These are phyloP conservation scores for Suillus americanus DNA, from an alignment of 768 basidiomycete genomes.

Conservation along the genomic window DNA sequence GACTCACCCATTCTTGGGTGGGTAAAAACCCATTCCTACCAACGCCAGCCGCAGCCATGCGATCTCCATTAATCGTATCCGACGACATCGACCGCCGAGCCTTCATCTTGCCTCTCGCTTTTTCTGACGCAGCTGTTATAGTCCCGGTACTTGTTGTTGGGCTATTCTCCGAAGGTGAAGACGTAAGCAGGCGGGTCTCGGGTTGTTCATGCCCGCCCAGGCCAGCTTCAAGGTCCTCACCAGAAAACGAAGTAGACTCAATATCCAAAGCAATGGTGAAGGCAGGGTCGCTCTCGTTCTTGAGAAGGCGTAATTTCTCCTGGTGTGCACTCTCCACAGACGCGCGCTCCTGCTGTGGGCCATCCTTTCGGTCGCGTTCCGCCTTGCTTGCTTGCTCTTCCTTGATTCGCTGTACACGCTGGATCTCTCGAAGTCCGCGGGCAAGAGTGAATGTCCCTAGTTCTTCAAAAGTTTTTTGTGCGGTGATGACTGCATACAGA, in stretches of 20 bases:
- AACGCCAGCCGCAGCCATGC: slow-evolving; percentile 64
- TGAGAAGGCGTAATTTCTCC: slow-evolving; percentile 69
- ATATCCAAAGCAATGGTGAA: slow-evolving; percentile 21
- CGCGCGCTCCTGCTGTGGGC: slow-evolving; percentile 12
- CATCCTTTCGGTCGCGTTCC: slow-evolving; percentile 25
- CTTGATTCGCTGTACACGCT: slow-evolving; percentile 66
- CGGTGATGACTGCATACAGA: slow-evolving; percentile 79
- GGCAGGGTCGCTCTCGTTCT: slow-evolving; percentile 44
- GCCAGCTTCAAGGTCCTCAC: slow-evolving; percentile 12
- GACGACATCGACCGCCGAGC: slow-evolving; percentile 62
- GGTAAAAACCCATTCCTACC: slow-evolving; percentile 93
- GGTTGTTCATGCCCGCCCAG: slow-evolving; percentile 9
- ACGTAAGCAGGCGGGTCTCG: slow-evolving; percentile 37
- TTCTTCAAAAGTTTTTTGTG: slow-evolving; percentile 85
- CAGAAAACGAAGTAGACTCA: slow-evolving; percentile 19
- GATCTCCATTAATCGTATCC: slow-evolving; percentile 55
- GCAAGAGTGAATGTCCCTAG: slow-evolving; percentile 90
- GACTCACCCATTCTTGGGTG: slow-evolving; percentile 91
- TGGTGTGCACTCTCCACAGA: slow-evolving; percentile 40
- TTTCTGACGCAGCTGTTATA: slow-evolving; percentile 61
- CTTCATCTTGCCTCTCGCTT: slow-evolving; percentile 89
- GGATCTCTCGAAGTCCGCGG: slow-evolving; percentile 82
- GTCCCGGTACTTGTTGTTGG: slow-evolving; percentile 22
- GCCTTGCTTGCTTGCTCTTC: slow-evolving; percentile 56
- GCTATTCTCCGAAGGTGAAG: slow-evolving; percentile 42